Conservation (phyloP, 2,329 filamentous ascomycete genomes). For the Fusarium pininemorale region DNA sequence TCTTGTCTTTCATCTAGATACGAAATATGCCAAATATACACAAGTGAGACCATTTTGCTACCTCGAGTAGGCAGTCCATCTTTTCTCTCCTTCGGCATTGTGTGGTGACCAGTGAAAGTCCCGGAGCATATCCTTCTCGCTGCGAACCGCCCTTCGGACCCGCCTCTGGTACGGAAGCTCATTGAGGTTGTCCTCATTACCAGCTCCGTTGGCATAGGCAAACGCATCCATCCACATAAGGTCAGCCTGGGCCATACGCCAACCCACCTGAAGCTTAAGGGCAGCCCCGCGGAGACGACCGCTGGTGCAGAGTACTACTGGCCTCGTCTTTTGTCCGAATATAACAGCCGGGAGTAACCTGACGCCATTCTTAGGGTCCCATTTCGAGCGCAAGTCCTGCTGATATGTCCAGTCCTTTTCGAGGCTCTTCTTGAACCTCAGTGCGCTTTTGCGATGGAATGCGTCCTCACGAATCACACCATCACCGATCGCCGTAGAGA, state of each 20-base stretch:
- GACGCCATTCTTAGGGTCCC: background rate
- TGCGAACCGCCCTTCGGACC: background rate
- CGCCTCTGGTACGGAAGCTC: background rate
- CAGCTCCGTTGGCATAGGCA: background rate
- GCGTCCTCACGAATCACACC: background rate
- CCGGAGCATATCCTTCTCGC: background rate
- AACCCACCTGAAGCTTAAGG: background rate
- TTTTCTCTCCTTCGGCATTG: background rate
- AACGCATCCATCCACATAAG: background rate
- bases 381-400: background rate
- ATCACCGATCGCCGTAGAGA: background rate
- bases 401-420: background rate
- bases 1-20: constrained; percentile 1
- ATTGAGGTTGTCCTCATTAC: background rate
- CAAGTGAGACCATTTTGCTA: background rate
- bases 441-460: background rate
- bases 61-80: background rate
- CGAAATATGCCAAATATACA: background rate
- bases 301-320: background rate
- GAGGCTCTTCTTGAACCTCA: background rate
- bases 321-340: background rate
- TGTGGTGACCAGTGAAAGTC: background rate
- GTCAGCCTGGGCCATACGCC: background rate
- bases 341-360: background rate
- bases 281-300: background rate